Evolutionary conservation across 805 yeast genomes (phyloP).

Genomic region (Ogataea pilisensis): DNA sequence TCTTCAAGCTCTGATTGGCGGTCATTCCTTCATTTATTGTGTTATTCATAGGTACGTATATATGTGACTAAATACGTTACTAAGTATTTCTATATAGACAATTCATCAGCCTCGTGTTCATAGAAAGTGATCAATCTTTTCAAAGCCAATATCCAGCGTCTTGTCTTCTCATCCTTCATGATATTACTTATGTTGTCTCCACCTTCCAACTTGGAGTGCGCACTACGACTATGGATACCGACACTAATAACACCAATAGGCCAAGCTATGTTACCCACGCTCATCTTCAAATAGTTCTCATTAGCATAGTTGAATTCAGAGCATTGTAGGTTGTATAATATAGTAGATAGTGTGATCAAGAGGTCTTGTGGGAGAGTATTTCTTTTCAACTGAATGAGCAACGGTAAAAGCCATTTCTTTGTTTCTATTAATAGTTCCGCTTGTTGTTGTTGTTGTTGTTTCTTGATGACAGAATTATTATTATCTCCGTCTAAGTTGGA

Average conservation of each 20-base stretch:
- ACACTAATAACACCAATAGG: constrained; percentile 82
- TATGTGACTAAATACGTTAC: too few relatives aligned
- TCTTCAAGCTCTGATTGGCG: too few relatives aligned
- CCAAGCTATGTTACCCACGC: constrained; percentile 89
- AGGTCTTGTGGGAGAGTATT: constrained; percentile 35
- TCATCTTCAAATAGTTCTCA: constrained; percentile 67
- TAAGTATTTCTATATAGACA: too few relatives aligned
- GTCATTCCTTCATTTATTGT: too few relatives aligned
- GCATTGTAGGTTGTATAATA: constrained; percentile 56
- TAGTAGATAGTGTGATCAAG: constrained; percentile 54
- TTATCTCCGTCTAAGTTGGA: too few relatives aligned
- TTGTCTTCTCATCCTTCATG: constrained; percentile 70
- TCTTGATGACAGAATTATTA: too few relatives aligned
- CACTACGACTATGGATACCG: constrained; percentile 74
- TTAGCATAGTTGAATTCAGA: constrained; percentile 49
- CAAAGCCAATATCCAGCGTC: constrained; percentile 72
- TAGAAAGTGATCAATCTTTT: constrained; percentile 66
- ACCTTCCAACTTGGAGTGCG: constrained; percentile 50
- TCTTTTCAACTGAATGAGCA: constrained; percentile 51
- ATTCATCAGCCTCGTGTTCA: too few relatives aligned
- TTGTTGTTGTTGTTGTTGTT: constrained; percentile 15
- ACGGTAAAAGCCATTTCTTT: constrained; percentile 44
- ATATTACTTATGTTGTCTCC: constrained; percentile 52
- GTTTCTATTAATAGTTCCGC: constrained; percentile 39
- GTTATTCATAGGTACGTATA: too few relatives aligned